Base-by-base conservation (phyloP, 2,329 filamentous ascomycete genomes). In the Cordyceps pruinosa region DNA sequence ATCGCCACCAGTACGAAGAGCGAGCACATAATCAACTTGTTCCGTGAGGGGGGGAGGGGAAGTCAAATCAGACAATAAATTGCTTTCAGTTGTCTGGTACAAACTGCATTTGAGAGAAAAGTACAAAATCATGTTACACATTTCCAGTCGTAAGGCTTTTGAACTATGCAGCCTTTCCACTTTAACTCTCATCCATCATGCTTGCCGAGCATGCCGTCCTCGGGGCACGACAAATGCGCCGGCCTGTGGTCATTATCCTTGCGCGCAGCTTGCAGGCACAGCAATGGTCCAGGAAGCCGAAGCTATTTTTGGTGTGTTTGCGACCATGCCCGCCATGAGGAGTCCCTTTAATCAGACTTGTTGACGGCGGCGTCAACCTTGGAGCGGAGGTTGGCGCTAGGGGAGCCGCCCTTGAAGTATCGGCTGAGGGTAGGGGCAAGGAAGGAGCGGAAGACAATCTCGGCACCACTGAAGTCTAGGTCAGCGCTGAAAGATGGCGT, bases 361-460 rank as follows among this genome's bases (percentile, higher is more conserved):
- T 87, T 83, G 65, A 81, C 81, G 69, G 87, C 82, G 69, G 87
- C 82, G 69, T 93, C 90, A 73, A 87, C 90, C 83, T 94, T 90
- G 68, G 89, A 87, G 66, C 90, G 90, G 69, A 97, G 88, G 77
- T 90, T 89, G 72, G 90, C 84, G 67, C 91, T 88, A 68, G 91
- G 90, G 61, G 88, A 89, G 69, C 82, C 82, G 66, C 74, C 69
- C 65, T 79, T 75, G 82, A 97, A 99, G 86, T 97, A 95, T 75
- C 91, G 90, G 73, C 90, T 84, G 72, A 97, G 88, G 68, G 95
- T 85, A 66, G 94, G 94, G 72, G 89, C 85, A 72, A 99, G 77
- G 84, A 97, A 90, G 62, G 92, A 96, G 75, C 90, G 88, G 89
- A 97, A 99, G 78, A 99, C 82, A 70, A 97, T 77, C 75, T 97